Base-by-base conservation (phyloP, 345 rosid species). In the Rhodomyrtus tomentosa region DNA sequence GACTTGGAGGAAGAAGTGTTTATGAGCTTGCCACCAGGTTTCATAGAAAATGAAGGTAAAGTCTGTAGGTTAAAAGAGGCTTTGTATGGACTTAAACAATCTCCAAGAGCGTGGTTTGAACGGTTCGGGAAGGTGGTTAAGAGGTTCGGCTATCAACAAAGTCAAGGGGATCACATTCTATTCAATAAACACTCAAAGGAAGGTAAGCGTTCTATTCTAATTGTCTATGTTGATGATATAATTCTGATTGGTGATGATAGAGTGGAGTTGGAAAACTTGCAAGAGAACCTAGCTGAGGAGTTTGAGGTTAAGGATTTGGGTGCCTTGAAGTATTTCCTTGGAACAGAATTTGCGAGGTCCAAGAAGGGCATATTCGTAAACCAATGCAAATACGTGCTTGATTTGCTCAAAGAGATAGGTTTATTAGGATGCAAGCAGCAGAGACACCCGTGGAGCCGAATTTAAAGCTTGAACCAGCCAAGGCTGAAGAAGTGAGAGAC, bases 41-140 rank as follows among this genome's bases (percentile, higher is more conserved):
- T 48, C 21, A 4, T 0, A 20, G 24, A 29, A n/a, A 49, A 58
- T 25, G 49, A 22, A 24, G 59, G 48, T 11, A 36, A 48, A 25
- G 84, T 55, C 1, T 83, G 0, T 0, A 54, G 0, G 7, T 49
- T 83, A 8, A 32, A 58, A 25, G 58, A 45, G 5, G 40, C 0
- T 0, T 0, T 45, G 0, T 83, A 83, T 0, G 0, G 2, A 29
- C 24, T 81, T 29, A 15, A 81, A 50, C 24, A 81, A 81, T 48
- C 56, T 48, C 25, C 40, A 38, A 55, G 42, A 5, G 7, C 0
- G 0, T 73, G 82, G 81, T 51, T 68, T 51, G 18, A 1, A 29
- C 1, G 0, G 2, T 15, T 59, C 0, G 0, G 0, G 73, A 59
- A 59, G 21, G 73, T 15, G 21, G 10, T 29, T 59, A 59, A 59